Evolutionary conservation across 805 yeast species (phyloP), one percentile per base, ranked within the genome.

Genomic region (Candida hispaniensis): DNA sequence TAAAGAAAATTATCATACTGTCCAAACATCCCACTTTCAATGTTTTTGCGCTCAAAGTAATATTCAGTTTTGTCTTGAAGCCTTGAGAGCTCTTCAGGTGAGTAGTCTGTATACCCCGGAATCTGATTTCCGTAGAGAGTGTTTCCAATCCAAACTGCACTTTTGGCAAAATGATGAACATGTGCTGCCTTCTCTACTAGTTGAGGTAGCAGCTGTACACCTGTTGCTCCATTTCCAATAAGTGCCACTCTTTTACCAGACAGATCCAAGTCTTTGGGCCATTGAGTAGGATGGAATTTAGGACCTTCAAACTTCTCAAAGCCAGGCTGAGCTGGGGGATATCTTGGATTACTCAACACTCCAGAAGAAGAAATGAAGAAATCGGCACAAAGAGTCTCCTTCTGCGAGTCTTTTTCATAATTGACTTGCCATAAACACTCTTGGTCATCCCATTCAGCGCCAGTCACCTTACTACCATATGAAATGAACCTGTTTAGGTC

Each of bases 181-280:
- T 38, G 41, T 35, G 41, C 42, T 10, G 49, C 56, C 7, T 42
- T 38, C 11, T 30, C 28, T 15, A 40, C 46, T 8, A 54, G 27
- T 13, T 42, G 38, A 4, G 57, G 57, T 11, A 51, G 41, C n/a
- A 52, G 41, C 42, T 56, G 59, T 11, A 54, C 47, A 4, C 59
- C 63, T 10, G 58, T 49, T 3, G 63, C 46, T 6, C 61, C 58
- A 27, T 46, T 48, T 3, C 66, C 64, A 12, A 59, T 45, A 2
- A 58, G 46, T 10, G 54, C 53, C 3, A 55, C 45, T 6, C 39
- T 41, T 38, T 58, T 56, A 19, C 44, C 50, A n/a, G 25, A 38
- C 27, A 46, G 35, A 11, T 45, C 48, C 14, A 39, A 38, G 5
- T 45, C 44, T 5, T 44, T 44, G 22, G 59, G 51, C 57, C 60